Evolutionary conservation across 352 stramenopile genomes (phyloP).

Genomic region (Phytophthora litchii): DNA sequence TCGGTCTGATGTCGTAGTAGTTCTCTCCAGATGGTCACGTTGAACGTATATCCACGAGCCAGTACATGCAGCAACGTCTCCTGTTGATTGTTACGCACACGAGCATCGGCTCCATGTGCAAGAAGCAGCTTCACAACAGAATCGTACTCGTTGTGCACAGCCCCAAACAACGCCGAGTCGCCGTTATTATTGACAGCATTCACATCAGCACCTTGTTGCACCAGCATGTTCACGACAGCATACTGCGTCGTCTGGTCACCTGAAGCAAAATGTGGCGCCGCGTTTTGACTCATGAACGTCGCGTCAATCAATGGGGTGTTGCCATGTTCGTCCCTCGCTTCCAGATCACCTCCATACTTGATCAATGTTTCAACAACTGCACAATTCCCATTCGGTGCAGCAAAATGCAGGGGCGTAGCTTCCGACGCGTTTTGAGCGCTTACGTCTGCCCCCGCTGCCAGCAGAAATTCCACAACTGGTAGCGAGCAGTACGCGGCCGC

Average conservation of each 20-base stretch:
- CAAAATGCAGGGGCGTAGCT: conserved; percentile 43
- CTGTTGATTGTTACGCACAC: conserved; percentile 17
- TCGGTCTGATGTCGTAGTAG: conserved; percentile 27
- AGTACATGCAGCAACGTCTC: conserved; percentile 35
- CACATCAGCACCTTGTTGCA: conserved; percentile 34
- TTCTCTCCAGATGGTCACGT: conserved; percentile 29
- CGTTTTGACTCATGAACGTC: conserved; percentile 38
- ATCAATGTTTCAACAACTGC: conserved; percentile 35
- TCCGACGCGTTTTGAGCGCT: conserved; percentile 34
- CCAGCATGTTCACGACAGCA: conserved; percentile 31
- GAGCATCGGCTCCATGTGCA: conserved; percentile 21
- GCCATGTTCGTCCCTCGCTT: conserved; percentile 31
- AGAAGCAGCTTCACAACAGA: conserved; percentile 30
- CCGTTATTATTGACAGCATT: conserved; percentile 33
- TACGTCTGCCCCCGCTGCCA: conserved; percentile 30
- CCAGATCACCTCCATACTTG: conserved; percentile 31
- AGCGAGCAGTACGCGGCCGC: conserved; percentile 41
- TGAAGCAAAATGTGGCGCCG: conserved; percentile 36
- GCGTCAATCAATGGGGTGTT: conserved; percentile 49
- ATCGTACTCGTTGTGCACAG: conserved; percentile 26
- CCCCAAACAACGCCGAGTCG: conserved; percentile 40
- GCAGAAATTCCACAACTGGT: conserved; percentile 17
- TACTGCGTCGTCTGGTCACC: conserved; percentile 38
- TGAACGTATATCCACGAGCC: conserved; percentile 33
- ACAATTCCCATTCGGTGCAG: conserved; percentile 38